Evolutionary conservation across 2,329 filamentous ascomycete genomes (phyloP).

Genomic region (Magnaporthiopsis rhizophila): DNA sequence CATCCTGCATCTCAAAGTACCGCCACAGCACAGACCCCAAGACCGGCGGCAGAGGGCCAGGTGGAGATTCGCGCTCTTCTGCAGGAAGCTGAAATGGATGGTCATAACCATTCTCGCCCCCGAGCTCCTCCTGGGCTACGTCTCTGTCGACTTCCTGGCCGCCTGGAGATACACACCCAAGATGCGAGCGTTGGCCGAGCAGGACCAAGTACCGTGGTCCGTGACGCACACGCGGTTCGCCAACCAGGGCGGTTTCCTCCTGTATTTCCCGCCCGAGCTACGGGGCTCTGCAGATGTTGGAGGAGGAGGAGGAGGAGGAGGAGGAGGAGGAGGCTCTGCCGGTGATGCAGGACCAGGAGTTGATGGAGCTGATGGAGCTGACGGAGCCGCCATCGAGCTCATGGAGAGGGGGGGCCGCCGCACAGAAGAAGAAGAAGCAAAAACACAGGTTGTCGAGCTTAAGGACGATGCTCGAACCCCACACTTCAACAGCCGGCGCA

Average conservation of each 20-base stretch:
- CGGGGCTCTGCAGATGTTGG: neutral
- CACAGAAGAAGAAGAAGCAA: no score
- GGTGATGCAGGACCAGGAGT: neutral
- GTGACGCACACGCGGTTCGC: neutral
- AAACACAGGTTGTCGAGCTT: no score
- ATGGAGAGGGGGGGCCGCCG: no score
- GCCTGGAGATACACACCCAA: neutral
- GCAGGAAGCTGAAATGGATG: neutral
- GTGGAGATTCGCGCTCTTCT: neutral
- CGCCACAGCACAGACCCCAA: neutral
- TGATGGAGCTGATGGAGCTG: no score
- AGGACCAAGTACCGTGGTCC: neutral
- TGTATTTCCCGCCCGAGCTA: neutral
- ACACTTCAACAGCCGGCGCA: no score
- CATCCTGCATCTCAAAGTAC: conserved; percentile 1
- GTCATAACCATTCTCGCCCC: neutral
- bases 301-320: no score
- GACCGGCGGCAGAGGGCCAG: neutral
- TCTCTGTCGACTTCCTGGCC: neutral
- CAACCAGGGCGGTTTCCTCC: neutral
- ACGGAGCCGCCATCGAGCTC: neutral
- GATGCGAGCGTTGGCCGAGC: neutral
- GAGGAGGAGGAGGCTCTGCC: no score
- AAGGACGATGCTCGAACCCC: no score
- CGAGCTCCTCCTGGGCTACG: neutral